Conservation (phyloP, 2,329 filamentous ascomycete species). For the Ophiosphaerella herpotricha region DNA sequence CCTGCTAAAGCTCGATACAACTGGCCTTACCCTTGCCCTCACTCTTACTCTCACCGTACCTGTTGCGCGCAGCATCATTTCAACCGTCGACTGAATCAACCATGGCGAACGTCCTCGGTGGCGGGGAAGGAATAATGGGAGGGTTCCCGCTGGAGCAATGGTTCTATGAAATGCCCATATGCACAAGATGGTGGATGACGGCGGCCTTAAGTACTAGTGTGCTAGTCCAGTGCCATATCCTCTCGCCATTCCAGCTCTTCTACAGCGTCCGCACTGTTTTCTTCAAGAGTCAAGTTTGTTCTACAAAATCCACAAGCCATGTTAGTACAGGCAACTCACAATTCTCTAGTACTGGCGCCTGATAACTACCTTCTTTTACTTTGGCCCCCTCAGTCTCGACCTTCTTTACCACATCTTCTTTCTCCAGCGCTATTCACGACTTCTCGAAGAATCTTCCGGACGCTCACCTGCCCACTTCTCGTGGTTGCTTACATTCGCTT, state of each 20-base stretch:
- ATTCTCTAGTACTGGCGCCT: conserved; percentile 86
- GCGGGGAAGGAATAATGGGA: conserved; percentile 49
- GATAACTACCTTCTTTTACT: conserved; percentile 96
- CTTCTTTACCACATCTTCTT: conserved; percentile 98
- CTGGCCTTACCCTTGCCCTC: not conserved
- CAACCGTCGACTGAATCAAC: conserved; percentile 4
- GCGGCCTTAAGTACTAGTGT: conserved; percentile 86
- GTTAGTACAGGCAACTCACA: conserved; percentile 1
- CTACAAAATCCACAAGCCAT: not conserved
- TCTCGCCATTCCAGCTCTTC: conserved; percentile 94
- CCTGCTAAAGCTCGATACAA: not conserved
- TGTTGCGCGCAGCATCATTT: no score
- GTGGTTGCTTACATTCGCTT: conserved; percentile 89
- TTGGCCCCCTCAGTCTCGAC: conserved; percentile 90
- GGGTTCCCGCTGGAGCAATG: conserved; percentile 88
- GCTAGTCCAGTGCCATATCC: conserved; percentile 88
- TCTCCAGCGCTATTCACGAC: conserved; percentile 90
- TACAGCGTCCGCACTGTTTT: conserved; percentile 95
- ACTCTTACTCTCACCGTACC: not conserved
- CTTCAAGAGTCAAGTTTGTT: conserved; percentile 80
- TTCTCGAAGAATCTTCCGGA: conserved; percentile 93
- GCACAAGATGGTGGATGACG: conserved; percentile 95
- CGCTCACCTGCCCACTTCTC: conserved; percentile 91
- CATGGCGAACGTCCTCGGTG: conserved; percentile 54
- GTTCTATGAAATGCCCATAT: conserved; percentile 98